Base-by-base conservation (phyloP, 148 eudicot genomes). In the Tetragonia tetragonoides region DNA sequence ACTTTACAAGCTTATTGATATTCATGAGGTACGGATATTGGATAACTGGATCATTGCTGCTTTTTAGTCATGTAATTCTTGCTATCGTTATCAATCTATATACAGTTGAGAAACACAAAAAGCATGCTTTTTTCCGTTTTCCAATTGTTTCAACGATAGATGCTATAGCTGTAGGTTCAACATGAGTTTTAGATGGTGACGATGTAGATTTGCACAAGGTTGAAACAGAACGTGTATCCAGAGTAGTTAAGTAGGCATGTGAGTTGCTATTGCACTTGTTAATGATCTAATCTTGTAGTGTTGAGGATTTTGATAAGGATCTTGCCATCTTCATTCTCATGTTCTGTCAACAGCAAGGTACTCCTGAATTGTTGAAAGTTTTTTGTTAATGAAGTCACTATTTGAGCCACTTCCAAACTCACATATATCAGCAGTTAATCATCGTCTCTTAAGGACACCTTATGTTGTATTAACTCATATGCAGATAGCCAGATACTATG, bases 11-110 rank as follows among this genome's bases (percentile, higher is more conserved):
- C 75, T 86, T 24, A 44, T 86, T 72, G 98, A 94, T 84, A 68
- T 94, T 85, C 91, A 91, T 80, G 97, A 94, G 93, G 98, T 90
- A 72, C 86, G 89, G 49, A 23, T 77, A 9, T 54, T 64, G 62
- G 20, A 56, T 3, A 54, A 10, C 38, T 66, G n/a, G 75, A 62
- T 24, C 60, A 60, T 18, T n/a, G 41, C 53, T 65, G 8, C 63
- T 28, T 63, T 53, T 65, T 63, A 37, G 6, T 73, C 5, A 7
- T 56, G 46, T 17, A 56, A 10, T 17, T 38, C 15, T 73, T 20
- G 17, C 40, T 73, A 21, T 24, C 20, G 20, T 3, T 42, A 20
- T 68, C 53, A 20, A 41, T 68, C 8, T 42, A 7, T 68, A 21
- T 42, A 42, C 47, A 68, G 53, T 73, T 7, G 24, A 20, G 38